phyloP scores from a whole-genome alignment of 1,139 yeast species.

The Sugiyamaella sp. region DNA sequence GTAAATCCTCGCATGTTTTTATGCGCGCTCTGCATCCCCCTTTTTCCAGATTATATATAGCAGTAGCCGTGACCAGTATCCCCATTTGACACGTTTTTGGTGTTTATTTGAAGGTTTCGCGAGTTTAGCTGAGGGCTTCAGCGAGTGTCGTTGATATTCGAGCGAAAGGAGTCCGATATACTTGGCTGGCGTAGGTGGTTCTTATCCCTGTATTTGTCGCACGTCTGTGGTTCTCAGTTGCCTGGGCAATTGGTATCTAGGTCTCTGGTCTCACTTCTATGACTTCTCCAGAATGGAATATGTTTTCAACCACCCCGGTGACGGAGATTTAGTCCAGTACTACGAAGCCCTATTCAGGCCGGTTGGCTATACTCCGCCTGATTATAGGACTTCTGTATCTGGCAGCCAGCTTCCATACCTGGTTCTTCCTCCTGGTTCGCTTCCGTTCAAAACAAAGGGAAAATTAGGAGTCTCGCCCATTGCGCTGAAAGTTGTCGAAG shows the following conservation, averaged over 20 bases:
- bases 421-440: constrained; percentile 17
- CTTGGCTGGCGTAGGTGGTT: too few species aligned
- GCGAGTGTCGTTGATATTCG: too few species aligned
- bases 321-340: background rate
- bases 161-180: too few species aligned
- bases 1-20: background rate
- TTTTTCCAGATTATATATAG: background rate
- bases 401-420: constrained; percentile 17
- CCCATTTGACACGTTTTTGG: background rate
- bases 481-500: constrained; percentile 17
- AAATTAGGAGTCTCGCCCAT: constrained; percentile 8
- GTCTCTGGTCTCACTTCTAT: background rate
- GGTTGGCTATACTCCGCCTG: background rate
- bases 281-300: background rate
- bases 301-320: constrained; percentile 4
- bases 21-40: background rate
- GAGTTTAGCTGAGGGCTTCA: too few species aligned
- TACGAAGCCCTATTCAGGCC: constrained; percentile 1
- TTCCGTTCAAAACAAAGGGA: constrained; percentile 9
- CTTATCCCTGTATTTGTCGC: too few species aligned
- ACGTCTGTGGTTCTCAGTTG: too few species aligned
- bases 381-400: constrained; percentile 1
- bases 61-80: background rate
- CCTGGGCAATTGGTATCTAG: background rate
- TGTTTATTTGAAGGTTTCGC: background rate